Percentiles rank a stretch among this genome's conserved stretches.
Evolutionary conservation across 2,329 filamentous ascomycete genomes (phyloP).

Genomic region (Paraphaeosphaeria minitans): DNA sequence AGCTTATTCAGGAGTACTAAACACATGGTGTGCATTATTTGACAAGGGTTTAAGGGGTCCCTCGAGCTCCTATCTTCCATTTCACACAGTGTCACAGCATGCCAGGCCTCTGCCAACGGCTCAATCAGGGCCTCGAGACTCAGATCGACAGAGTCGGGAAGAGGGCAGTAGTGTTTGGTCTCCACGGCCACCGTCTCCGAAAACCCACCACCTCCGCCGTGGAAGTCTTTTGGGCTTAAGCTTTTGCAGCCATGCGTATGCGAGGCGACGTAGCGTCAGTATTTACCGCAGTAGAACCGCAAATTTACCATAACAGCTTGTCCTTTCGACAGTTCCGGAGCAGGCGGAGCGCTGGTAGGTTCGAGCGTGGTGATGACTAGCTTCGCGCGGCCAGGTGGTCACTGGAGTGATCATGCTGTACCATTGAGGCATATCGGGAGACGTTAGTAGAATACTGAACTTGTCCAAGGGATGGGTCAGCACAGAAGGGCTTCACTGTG

Average conservation of each 20-base stretch:
- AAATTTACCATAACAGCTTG: constrained; percentile 38
- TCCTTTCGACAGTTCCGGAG: constrained; percentile 27
- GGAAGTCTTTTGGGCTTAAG: constrained; percentile 34
- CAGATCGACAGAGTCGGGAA: constrained; percentile 31
- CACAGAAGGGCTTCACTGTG: too few species aligned
- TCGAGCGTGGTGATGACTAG: too few species aligned
- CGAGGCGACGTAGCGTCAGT: constrained; percentile 22
- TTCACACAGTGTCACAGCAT: constrained; percentile 24
- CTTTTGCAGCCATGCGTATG: constrained; percentile 29
- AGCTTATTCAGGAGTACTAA: neutral
- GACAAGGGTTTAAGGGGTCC: too few species aligned
- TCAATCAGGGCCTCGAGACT: constrained; percentile 35
- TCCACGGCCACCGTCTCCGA: constrained; percentile 31
- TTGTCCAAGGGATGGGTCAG: too few species aligned
- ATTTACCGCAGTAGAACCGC: constrained; percentile 34
- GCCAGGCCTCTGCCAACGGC: constrained; percentile 39
- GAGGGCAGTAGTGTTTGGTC: constrained; percentile 26
- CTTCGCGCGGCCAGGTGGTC: too few species aligned
- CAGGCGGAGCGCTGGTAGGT: constrained; percentile 18
- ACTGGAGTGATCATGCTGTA: too few species aligned
- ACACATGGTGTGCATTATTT: too few species aligned
- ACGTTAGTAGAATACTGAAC: too few species aligned
- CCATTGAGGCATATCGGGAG: too few species aligned
- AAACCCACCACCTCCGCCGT: constrained; percentile 35
- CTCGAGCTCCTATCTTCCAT: constrained; percentile 16